phyloP scores from a whole-genome alignment of 2,329 filamentous ascomycete genomes.

The Xylariales sp. region DNA sequence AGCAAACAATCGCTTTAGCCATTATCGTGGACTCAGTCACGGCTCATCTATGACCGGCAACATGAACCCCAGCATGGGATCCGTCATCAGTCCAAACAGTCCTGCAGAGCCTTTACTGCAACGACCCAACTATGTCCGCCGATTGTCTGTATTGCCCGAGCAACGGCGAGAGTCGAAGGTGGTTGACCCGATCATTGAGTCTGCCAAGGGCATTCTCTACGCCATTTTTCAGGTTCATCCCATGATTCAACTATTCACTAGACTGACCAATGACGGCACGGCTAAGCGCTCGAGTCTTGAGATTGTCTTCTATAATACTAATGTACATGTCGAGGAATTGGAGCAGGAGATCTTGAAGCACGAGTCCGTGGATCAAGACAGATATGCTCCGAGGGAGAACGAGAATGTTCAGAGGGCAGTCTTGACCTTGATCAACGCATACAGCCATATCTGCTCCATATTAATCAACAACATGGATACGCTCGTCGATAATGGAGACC shows the following conservation, averaged over 20 bases:
- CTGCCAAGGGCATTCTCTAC: slow-evolving; percentile 62
- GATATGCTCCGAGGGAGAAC: slow-evolving; percentile 48
- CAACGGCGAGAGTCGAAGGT: slow-evolving; percentile 57
- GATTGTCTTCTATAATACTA: slow-evolving; percentile 64
- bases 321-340: slow-evolving; percentile 60
- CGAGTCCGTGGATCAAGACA: slow-evolving; percentile 47
- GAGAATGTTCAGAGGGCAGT: slow-evolving; percentile 61
- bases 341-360: slow-evolving; percentile 62
- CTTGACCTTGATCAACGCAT: slow-evolving; percentile 58
- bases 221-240: slow-evolving; percentile 65
- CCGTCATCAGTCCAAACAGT: slow-evolving; percentile 51
- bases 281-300: slow-evolving; percentile 60
- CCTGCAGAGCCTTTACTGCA: slow-evolving; percentile 54
- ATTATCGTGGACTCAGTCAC: slow-evolving; percentile 62
- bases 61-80: slow-evolving; percentile 26
- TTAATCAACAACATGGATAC: slow-evolving; percentile 58
- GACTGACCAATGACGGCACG: slow-evolving; percentile 55
- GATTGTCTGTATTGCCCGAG: slow-evolving; percentile 60
- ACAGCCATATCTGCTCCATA: slow-evolving; percentile 60
- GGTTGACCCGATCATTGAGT: slow-evolving; percentile 58
- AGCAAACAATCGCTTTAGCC: slow-evolving; percentile 60
- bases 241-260: slow-evolving; percentile 61
- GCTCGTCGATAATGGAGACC: slow-evolving; percentile 61
- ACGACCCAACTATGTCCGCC: slow-evolving; percentile 58
- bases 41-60: slow-evolving; percentile 62